Percentiles rank a stretch among this genome's conserved stretches.
phyloP scores from a whole-genome alignment of 1,284 basidiomycete species.

The Cronartium quercuum region DNA sequence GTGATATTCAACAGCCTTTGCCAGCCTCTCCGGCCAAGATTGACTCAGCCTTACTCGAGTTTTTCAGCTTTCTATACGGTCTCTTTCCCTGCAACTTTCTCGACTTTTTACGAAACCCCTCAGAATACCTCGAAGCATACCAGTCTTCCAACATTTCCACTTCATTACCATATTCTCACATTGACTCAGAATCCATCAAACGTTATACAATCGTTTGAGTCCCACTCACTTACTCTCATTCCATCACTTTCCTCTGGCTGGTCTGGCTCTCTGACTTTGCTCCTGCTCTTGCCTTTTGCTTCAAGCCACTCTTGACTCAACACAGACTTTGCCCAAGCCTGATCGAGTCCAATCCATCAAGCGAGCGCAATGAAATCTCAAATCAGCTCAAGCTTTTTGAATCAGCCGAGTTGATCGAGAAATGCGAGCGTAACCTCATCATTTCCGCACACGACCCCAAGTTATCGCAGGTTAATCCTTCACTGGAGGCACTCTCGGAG shows the following conservation, averaged over 20 bases:
- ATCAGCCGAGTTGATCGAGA: constrained; percentile 24
- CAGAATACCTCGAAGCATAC: not conserved
- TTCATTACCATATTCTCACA: not conserved
- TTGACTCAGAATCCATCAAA: not conserved
- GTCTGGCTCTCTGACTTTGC: not conserved
- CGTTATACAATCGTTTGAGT: not conserved
- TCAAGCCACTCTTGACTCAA: constrained; percentile 13
- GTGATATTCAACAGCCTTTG: not conserved
- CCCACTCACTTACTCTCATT: not conserved
- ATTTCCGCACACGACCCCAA: not conserved
- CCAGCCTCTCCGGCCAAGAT: not conserved
- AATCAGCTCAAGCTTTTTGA: constrained; percentile 24
- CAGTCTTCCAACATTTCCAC: not conserved
- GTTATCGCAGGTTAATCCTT: not conserved
- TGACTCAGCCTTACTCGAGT: not conserved
- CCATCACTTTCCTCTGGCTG: not conserved
- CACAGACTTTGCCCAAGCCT: constrained; percentile 3
- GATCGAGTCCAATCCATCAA: not conserved
- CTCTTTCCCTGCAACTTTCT: constrained; percentile 21
- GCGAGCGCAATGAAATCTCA: constrained; percentile 17
- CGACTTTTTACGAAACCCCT: not conserved
- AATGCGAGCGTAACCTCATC: constrained; percentile 10
- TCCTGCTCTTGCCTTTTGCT: not conserved
- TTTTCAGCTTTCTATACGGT: constrained; percentile 16
- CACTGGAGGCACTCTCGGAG: not conserved